These are phyloP conservation scores for Phytopythium aichiense DNA, from an alignment of 352 stramenopile genomes.

Conservation along the genomic window DNA sequence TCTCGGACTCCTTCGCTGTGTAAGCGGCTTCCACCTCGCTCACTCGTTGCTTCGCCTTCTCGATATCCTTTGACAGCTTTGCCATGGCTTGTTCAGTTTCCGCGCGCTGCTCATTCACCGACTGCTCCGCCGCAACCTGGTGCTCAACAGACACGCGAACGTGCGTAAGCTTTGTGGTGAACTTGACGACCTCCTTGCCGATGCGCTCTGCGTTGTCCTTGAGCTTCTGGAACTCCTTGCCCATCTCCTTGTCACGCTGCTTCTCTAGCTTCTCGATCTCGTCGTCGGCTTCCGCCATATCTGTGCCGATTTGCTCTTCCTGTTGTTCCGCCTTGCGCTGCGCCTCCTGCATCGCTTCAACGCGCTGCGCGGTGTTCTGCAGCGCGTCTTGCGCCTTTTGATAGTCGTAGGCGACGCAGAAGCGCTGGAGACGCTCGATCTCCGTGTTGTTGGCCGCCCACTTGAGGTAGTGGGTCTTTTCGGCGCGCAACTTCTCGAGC, in stretches of 20 bases:
- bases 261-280: conserved; percentile 82
- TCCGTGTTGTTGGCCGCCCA: conserved; percentile 98
- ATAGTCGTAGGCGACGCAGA: conserved; percentile 97
- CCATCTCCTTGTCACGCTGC: conserved; percentile 79
- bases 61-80: conserved; percentile 83
- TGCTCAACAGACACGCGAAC: conserved; percentile 66
- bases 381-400: conserved; percentile 87
- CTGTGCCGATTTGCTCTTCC: conserved; percentile 45
- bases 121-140: conserved; percentile 51
- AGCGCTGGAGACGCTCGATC: conserved; percentile 96
- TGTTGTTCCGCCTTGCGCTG: conserved; percentile 66
- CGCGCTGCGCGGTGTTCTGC: conserved; percentile 81
- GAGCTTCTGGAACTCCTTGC: conserved; percentile 76
- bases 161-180: conserved; percentile 77
- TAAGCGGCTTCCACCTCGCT: conserved; percentile 43
- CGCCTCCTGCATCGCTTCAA: conserved; percentile 87
- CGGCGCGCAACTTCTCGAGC: conserved; percentile 95
- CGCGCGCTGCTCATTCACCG: conserved; percentile 61
- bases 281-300: conserved; percentile 77
- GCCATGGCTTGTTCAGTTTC: conserved; percentile 77
- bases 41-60: conserved; percentile 61
- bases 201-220: conserved; percentile 80
- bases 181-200: conserved; percentile 81
- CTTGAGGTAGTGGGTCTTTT: conserved; percentile 98
- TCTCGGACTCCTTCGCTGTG: conserved; percentile 52